A percentile compares a stretch with the other conserved stretches of the same genome.
These are phyloP conservation scores for Prunus campanulata DNA, from an alignment of 306 rosid species.

Conservation along the genomic window DNA sequence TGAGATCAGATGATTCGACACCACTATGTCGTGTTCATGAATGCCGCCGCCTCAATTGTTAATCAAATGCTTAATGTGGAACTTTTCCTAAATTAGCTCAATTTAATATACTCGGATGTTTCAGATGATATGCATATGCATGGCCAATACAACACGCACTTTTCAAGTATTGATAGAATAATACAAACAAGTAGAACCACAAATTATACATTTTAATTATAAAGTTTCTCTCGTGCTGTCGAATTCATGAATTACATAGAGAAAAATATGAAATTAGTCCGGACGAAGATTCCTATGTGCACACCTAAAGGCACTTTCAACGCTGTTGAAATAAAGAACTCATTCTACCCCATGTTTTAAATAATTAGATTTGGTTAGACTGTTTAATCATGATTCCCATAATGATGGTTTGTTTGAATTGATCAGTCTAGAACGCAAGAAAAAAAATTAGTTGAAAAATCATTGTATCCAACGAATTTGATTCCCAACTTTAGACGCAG, in stretches of 20 bases:
- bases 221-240: too few species aligned
- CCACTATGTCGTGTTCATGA: slow-evolving; percentile 45
- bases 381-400: neutral
- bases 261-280: neutral
- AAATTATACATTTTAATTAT: too few species aligned
- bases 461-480: slow-evolving; percentile 1
- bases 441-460: neutral
- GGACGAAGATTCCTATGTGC: neutral
- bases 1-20: slow-evolving; percentile 54
- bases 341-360: neutral
- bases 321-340: neutral
- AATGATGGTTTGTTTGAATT: neutral
- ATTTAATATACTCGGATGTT: neutral
- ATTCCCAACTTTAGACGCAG: slow-evolving; percentile 17
- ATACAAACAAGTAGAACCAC: too few species aligned
- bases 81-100: neutral
- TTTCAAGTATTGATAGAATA: neutral
- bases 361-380: neutral
- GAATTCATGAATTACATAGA: neutral
- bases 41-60: slow-evolving; percentile 26
- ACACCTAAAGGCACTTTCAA: neutral
- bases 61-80: neutral
- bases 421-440: neutral
- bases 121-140: neutral
- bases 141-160: slow-evolving; percentile 6